Evolutionary conservation across 352 stramenopile genomes (phyloP), one percentile per base, ranked within the genome.

Genomic region (Globisporangium emineosum): DNA sequence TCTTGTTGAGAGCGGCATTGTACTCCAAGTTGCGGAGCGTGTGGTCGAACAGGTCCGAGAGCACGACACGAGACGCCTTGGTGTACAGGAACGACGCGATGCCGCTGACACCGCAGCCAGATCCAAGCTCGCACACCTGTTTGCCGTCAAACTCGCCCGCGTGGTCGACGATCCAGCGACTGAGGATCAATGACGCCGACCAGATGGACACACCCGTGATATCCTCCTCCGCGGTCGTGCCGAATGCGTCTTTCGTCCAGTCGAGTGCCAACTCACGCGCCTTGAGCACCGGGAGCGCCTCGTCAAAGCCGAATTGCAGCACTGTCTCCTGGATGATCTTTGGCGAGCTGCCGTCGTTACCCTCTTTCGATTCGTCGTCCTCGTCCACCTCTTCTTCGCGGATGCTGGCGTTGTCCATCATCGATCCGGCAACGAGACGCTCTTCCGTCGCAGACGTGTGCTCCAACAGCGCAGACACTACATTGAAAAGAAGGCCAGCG

Each of bases 181-280:
- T 91, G 30, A 96, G 60, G 49, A 96, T 83, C 1, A 96, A 71
- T 29, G 88, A 88, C 42, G 88, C 88, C n/a, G 88, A 96, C 88
- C 88, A 96, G 60, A 94, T 93, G 17, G 84, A 93, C 10, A 96
- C 84, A 19, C 88, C 88, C 2, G 88, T 96, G 53, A 93, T 94
- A 55, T 96, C 88, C 62, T 96, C 86, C 30, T 93, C 83, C 1
- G 86, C 88, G 7, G 73, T 90, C 9, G 81, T 83, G 0, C 81
- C 79, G 60, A 96, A 96, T 3, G 87, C 88, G 40, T 90, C 83
- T 58, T 90, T 89, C 59, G 83, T 79, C 86, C 86, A 94, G 57
- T 96, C 84, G 10, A 96, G 61, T 23, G 85, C 87, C 32, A 96
- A 71, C 68, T 96, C 88, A 23, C 88, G 81, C 0, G 80, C 86